phyloP scores from a whole-genome alignment of 2,329 filamentous ascomycete species.

The Xylaria sp. region DNA sequence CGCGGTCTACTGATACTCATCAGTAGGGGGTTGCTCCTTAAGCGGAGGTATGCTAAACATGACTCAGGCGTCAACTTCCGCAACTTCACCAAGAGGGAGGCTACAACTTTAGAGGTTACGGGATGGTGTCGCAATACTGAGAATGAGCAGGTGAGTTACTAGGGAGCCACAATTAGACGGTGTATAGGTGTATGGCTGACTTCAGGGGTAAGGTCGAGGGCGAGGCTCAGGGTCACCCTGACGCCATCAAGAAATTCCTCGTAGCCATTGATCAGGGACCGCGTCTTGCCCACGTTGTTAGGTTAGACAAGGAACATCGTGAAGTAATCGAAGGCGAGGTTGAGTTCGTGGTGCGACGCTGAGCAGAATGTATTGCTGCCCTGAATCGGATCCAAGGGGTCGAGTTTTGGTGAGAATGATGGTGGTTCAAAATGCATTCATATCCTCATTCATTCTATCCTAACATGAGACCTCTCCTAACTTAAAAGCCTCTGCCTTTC shows the following conservation, averaged over 20 bases:
- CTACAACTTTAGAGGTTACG: slow-evolving; percentile 46
- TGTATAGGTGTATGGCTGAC: slow-evolving; percentile 8
- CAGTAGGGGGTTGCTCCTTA: background rate
- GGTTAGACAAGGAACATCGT: slow-evolving; percentile 65
- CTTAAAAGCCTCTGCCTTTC: slow-evolving; percentile 48
- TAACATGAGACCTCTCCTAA: background rate
- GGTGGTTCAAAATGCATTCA: slow-evolving; percentile 1
- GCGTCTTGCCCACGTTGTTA: slow-evolving; percentile 63
- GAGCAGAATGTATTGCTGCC: slow-evolving; percentile 5
- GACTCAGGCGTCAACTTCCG: slow-evolving; percentile 51
- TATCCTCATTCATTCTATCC: slow-evolving; percentile 3
- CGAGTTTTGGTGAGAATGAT: background rate
- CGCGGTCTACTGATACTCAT: background rate
- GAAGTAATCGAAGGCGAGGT: slow-evolving; percentile 60
- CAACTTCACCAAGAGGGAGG: slow-evolving; percentile 51
- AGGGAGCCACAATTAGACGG: background rate
- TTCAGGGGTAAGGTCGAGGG: slow-evolving; percentile 66
- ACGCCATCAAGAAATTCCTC: slow-evolving; percentile 62
- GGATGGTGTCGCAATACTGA: slow-evolving; percentile 59
- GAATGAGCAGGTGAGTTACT: slow-evolving; percentile 46
- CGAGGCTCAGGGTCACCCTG: slow-evolving; percentile 73
- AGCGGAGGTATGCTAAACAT: slow-evolving; percentile 15
- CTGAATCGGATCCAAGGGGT: background rate
- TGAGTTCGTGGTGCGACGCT: slow-evolving; percentile 55
- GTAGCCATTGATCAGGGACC: slow-evolving; percentile 73